Base-by-base conservation (phyloP, 352 stramenopile genomes). In the Pythium brachiatum region DNA sequence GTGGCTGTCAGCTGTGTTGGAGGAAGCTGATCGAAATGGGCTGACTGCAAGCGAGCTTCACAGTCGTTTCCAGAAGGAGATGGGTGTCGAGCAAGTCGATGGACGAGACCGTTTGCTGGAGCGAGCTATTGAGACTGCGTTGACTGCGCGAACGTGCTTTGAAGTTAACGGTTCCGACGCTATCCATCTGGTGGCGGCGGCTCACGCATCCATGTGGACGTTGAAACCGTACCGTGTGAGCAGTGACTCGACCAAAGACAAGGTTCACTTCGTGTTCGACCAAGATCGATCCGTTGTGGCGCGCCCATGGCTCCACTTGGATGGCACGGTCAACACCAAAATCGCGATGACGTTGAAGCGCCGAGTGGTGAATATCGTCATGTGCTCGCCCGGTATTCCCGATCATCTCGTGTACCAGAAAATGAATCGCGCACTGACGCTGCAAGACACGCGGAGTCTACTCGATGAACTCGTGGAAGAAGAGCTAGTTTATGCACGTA, bases 321-420 rank as follows among this genome's bases (percentile, higher is more conserved):
- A 95, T 62, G 86, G 86, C 8, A 81, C 63, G 15, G 34, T 73
- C 2, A 95, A 95, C 64, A 70, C 65, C 0, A 76, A 72, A 12
- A 71, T 86, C 2, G 60, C 75, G 26, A 56, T 92, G 20, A 66
- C 74, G 48, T 59, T 95, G 23, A 95, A 95, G 64, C 77, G 81
- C 25, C 86, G 90, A 64, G 70, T 92, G 12, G 79, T 90, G 18
- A 95, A 92, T 60, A 89, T 92, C 31, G 70, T 93, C 18, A 86
- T 91, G 74, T 89, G 75, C 43, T 78, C 56, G 0, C 86, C 86
- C 25, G 86, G 86, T 1, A 89, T 95, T 56, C 65, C 70, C 46
- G 83, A 95, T 57, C 54, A 39, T 13, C 54, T 41, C 25, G 63
- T 95, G 44, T 78, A 90, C 57, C 69, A 68, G 26, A 91, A 91